Evolutionary conservation across 306 rosid species (phyloP), one percentile per base, ranked within the genome.

Genomic region (Quercus engelmannii): DNA sequence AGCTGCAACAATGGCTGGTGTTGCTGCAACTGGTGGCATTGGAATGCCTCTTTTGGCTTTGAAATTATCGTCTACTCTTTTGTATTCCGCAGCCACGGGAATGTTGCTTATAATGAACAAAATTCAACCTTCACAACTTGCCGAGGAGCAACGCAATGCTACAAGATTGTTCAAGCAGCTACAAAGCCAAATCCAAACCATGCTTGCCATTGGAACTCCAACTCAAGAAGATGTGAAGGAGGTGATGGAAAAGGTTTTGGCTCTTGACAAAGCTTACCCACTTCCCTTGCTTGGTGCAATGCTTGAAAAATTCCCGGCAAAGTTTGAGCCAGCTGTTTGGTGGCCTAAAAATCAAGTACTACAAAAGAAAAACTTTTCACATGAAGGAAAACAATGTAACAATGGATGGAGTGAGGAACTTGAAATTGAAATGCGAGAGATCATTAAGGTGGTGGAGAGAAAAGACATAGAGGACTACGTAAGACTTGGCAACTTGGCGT

Each of bases 81-180:
- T 92, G 25, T 94, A 89, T 54, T 77, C 89, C 2, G 93, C 96
- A 0, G 93, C 96, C 52, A 87, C 93, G 0, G 97, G 98, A 25
- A 30, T 92, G 87, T 28, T 76, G 31, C 78, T 89, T 20, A 19
- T 84, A 51, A 91, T 89, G 85, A 92, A 88, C 88, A 92, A 92
- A 82, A 80, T 90, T 71, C 98, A 94, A 31, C 97, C 98, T 0
- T 94, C 97, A 1, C 98, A 94, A 64, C 92, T 94, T 4, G 87
- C 92, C 0, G 98, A 94, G 69, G 98, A 94, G 21, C 96, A 94
- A 38, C 87, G 97, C 0, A 94, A 90, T 41, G 96, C 96, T 0
- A 71, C 89, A 2, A 92, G 92, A 62, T 61, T 89, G 77, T 94
- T 94, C 69, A 87, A 68, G 71, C 88, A 88, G 33, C 81, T 92